Evolutionary conservation across 768 basidiomycete genomes (phyloP).

Genomic region (Auricularia cornea): DNA sequence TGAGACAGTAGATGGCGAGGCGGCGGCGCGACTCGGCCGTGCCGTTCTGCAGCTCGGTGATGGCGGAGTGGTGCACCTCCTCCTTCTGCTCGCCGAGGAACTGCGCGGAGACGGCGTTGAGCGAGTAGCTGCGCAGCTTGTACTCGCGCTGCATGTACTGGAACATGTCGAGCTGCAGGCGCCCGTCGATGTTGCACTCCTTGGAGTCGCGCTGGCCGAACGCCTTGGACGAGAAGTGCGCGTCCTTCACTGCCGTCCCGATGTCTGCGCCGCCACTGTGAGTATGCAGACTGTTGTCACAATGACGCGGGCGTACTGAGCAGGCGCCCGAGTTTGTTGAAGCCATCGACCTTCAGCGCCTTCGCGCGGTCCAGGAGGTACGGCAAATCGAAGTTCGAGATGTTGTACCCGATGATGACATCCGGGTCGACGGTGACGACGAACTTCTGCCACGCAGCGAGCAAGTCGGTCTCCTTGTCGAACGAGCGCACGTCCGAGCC

Average conservation of each 20-base stretch:
- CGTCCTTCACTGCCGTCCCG: conserved; percentile 77
- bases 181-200: conserved; percentile 82
- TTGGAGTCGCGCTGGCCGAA: conserved; percentile 97
- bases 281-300: background rate
- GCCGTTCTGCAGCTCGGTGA: conserved; percentile 96
- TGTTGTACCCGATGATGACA: conserved; percentile 94
- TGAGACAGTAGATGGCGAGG: conserved; percentile 94
- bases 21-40: conserved; percentile 88
- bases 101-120: conserved; percentile 96
- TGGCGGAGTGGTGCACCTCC: conserved; percentile 97
- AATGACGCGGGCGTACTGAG: conserved; percentile 32
- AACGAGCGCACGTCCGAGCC: conserved; percentile 93
- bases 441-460: conserved; percentile 84
- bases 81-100: conserved; percentile 99
- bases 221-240: conserved; percentile 97
- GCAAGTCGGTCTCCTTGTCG: conserved; percentile 62
- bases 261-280: conserved; percentile 38
- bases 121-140: conserved; percentile 92
- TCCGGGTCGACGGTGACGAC: conserved; percentile 88
- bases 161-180: conserved; percentile 89
- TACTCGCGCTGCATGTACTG: conserved; percentile 99
- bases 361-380: conserved; percentile 91
- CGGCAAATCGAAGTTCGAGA: conserved; percentile 89
- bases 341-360: conserved; percentile 59
- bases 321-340: conserved; percentile 71